phyloP scores from a whole-genome alignment of 2,329 filamentous ascomycete genomes.

The Colletotrichum brevisporum region DNA sequence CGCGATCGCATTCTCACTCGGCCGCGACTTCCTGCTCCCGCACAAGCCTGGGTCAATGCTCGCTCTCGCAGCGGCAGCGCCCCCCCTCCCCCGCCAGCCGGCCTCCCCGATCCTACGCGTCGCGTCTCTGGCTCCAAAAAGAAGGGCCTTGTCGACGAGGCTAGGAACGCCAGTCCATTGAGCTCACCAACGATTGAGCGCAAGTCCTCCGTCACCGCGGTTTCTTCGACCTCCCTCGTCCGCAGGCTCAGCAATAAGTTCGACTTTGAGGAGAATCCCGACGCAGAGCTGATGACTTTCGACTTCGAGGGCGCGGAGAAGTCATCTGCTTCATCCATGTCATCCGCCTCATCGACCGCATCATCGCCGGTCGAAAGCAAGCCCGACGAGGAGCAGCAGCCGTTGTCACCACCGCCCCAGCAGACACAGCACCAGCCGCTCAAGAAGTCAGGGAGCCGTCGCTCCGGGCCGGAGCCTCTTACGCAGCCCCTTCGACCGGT shows the following conservation, averaged over 20 bases:
- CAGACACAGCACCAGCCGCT: constrained; percentile 34
- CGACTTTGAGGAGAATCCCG: constrained; percentile 34
- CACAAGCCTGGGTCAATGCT: constrained; percentile 73
- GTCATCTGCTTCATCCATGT: constrained; percentile 33
- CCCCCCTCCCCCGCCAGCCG: constrained; percentile 52
- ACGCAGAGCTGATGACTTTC: constrained; percentile 34
- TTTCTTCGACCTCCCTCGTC: constrained; percentile 32
- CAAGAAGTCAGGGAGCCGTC: constrained; percentile 41
- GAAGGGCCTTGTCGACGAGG: constrained; percentile 63
- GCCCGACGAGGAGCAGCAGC: constrained; percentile 44
- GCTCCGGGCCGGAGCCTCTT: constrained; percentile 48
- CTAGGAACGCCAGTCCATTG: constrained; percentile 63
- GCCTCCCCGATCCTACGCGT: constrained; percentile 60
- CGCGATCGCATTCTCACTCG: constrained; percentile 75
- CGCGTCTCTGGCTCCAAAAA: constrained; percentile 62
- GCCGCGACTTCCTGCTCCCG: constrained; percentile 78
- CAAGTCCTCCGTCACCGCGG: constrained; percentile 40
- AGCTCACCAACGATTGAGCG: constrained; percentile 49
- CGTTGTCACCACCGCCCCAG: constrained; percentile 40
- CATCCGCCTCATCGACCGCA: constrained; percentile 25
- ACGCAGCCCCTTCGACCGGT: constrained; percentile 62
- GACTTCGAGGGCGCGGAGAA: constrained; percentile 32
- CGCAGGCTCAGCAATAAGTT: constrained; percentile 41
- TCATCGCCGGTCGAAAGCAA: constrained; percentile 31
- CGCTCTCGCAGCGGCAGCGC: constrained; percentile 56